phyloP scores from a whole-genome alignment of 179 eudicot genomes.

The Gypsophila paniculata region DNA sequence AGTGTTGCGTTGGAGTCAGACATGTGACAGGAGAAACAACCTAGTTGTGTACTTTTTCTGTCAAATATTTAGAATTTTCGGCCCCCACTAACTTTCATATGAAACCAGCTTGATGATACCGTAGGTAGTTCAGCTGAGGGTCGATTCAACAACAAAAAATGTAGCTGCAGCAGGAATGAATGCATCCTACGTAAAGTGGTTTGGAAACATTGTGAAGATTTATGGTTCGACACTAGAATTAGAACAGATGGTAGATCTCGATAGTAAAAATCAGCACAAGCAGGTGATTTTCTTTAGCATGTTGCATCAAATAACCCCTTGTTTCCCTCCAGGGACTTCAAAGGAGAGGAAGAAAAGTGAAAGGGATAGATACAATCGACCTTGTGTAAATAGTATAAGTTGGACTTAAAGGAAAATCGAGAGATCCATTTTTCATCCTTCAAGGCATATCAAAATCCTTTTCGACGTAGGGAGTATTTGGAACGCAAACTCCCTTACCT shows the following conservation, averaged over 20 bases:
- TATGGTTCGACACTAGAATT: conserved; percentile 54
- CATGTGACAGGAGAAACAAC: neutral
- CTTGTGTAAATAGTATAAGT: no score
- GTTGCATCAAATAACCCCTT: no score
- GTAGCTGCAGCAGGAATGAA: conserved; percentile 78
- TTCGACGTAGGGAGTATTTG: no score
- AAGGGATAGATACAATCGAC: no score
- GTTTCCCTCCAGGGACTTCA: no score
- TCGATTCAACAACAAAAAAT: conserved; percentile 57
- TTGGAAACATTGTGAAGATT: conserved; percentile 55
- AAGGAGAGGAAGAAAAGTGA: no score
- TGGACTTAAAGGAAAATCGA: no score
- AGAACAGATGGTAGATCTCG: conserved; percentile 72
- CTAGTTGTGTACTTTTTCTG: no score
- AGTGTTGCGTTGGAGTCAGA: neutral
- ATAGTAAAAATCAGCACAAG: conserved; percentile 56
- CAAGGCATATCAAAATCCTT: no score
- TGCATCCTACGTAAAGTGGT: conserved; percentile 74
- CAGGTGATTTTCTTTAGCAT: conserved; percentile 45
- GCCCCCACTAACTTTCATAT: conserved; percentile 1
- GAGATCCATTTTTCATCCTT: no score
- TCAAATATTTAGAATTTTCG: neutral
- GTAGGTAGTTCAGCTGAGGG: conserved; percentile 82
- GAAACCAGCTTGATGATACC: conserved; percentile 63
- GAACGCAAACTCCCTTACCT: no score